Percentiles rank a stretch among this genome's conserved stretches.
phyloP scores from a whole-genome alignment of 192 early-diverging fungal genomes.

The Coemansia sp. region DNA sequence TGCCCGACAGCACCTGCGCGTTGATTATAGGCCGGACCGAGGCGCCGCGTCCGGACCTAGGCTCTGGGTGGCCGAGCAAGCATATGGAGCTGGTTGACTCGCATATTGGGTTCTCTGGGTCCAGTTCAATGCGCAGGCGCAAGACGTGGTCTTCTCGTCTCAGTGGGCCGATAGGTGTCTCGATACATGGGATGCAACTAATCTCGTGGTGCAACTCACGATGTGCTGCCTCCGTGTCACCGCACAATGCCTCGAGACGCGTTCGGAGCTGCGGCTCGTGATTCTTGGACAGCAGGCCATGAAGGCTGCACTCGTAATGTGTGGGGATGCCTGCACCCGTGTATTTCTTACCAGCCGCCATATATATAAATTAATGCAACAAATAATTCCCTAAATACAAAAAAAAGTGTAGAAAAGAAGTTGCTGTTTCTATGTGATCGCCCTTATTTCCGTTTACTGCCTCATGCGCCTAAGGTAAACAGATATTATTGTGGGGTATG shows the following conservation, averaged over 20 bases:
- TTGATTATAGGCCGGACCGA: constrained; percentile 68
- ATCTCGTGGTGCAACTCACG: constrained; percentile 72
- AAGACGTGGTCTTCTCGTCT: constrained; percentile 77
- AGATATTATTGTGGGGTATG: neutral
- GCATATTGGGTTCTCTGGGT: constrained; percentile 48
- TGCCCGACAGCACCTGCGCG: constrained; percentile 63
- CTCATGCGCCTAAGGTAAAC: constrained; percentile 1
- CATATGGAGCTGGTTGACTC: constrained; percentile 63
- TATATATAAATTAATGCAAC: constrained; percentile 12
- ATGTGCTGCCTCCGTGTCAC: constrained; percentile 58
- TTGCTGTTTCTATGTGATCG: neutral
- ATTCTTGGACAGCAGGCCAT: constrained; percentile 56
- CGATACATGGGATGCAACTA: constrained; percentile 65
- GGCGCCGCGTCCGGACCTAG: constrained; percentile 61
- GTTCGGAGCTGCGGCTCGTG: constrained; percentile 62
- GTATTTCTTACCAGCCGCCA: constrained; percentile 48
- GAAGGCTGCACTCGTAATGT: constrained; percentile 62
- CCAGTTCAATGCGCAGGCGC: constrained; percentile 58
- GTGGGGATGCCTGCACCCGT: constrained; percentile 34
- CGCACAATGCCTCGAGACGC: constrained; percentile 70
- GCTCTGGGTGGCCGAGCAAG: constrained; percentile 73
- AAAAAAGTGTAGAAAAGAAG: neutral
- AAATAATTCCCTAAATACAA: too few relatives aligned
- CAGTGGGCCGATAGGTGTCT: constrained; percentile 69
- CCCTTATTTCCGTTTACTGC: neutral